phyloP scores from a whole-genome alignment of 352 stramenopile genomes.

The Pythium sukuiense region DNA sequence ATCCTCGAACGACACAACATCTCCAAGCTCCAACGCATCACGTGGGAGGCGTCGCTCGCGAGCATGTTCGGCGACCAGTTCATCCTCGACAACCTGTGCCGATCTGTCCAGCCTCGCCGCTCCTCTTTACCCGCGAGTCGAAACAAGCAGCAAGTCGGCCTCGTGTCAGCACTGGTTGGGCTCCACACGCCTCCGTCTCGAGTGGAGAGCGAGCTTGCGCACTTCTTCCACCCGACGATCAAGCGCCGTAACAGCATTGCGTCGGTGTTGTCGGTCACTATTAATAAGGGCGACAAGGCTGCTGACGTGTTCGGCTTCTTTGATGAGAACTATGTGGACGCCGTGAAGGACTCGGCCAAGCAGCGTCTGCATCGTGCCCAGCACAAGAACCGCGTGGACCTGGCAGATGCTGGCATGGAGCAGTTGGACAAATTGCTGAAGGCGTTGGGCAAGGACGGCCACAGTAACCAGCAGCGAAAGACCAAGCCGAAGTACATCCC shows the following conservation, averaged over 20 bases:
- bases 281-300: conserved; percentile 1
- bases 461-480: conserved; percentile 67
- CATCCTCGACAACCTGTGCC: conserved; percentile 45
- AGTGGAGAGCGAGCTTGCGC: conserved; percentile 41
- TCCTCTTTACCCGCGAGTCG: conserved; percentile 8
- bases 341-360: conserved; percentile 62
- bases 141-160: conserved; percentile 11
- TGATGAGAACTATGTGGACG: conserved; percentile 56
- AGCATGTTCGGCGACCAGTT: conserved; percentile 67
- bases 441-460: conserved; percentile 60
- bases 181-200: conserved; percentile 14
- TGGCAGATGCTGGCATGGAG: conserved; percentile 67
- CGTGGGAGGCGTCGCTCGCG: conserved; percentile 69
- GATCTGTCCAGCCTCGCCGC: conserved; percentile 18
- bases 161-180: conserved; percentile 16
- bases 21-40: conserved; percentile 65
- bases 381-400: conserved; percentile 65
- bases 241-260: conserved; percentile 35
- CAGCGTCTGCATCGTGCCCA: conserved; percentile 56
- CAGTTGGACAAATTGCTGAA: conserved; percentile 73
- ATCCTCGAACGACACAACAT: conserved; percentile 68
- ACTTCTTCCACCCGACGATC: conserved; percentile 46
- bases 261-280: conserved; percentile 1
- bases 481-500: conserved; percentile 75
- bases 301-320: conserved; percentile 62